Percentiles rank a stretch among this genome's conserved stretches.
Conservation (phyloP, 2,329 filamentous ascomycete species). For the Pestalotiopsis sp. region DNA sequence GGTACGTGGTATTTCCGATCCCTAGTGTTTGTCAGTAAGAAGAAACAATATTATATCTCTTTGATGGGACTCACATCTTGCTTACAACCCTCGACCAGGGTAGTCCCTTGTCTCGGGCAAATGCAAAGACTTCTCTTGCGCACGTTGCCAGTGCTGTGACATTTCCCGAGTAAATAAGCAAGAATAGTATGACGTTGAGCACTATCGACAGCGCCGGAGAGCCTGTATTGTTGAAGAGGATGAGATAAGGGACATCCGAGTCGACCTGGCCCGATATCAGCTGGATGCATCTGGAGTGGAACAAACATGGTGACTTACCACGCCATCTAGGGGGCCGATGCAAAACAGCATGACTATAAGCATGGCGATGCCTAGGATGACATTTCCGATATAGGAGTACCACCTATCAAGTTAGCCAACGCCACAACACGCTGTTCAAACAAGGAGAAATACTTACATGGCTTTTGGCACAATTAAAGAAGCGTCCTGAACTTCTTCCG, state of each 20-base stretch:
- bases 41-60: too few relatives aligned
- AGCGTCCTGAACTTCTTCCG: background rate
- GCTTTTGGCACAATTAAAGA: background rate
- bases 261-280: background rate
- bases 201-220: background rate
- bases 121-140: slow-evolving; percentile 31
- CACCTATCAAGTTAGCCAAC: background rate
- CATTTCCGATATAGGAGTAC: background rate
- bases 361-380: background rate
- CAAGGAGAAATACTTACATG: background rate
- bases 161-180: slow-evolving; percentile 20
- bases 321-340: background rate
- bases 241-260: background rate
- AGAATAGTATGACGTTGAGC: background rate
- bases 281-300: too few relatives aligned
- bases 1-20: slow-evolving; percentile 25
- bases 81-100: background rate
- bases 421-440: too few relatives aligned
- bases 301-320: background rate
- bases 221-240: slow-evolving; percentile 5
- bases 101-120: slow-evolving; percentile 16
- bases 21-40: background rate
- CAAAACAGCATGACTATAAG: background rate
- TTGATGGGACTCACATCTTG: background rate
- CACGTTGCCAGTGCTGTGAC: slow-evolving; percentile 27